phyloP scores from a whole-genome alignment of 2,329 filamentous ascomycete species.

The Hypoxylon sp. region DNA sequence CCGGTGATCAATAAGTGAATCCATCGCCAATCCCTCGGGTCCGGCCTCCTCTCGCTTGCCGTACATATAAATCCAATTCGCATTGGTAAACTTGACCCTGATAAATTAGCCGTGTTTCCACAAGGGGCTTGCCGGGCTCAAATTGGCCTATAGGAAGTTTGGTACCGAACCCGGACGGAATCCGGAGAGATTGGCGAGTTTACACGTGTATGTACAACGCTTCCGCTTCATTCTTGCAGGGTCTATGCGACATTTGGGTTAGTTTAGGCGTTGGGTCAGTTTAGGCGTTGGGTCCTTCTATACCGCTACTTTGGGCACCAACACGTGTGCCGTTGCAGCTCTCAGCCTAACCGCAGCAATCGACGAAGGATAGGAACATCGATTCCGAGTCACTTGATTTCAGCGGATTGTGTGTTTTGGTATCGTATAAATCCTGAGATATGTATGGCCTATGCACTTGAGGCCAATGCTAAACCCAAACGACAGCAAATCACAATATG shows the following conservation, averaged over 20 bases:
- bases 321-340: constrained; percentile 35
- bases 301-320: constrained; percentile 40
- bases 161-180: constrained; percentile 7
- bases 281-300: constrained; percentile 23
- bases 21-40: constrained; percentile 25
- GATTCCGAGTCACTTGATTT: constrained; percentile 23
- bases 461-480: constrained; percentile 17
- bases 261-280: constrained; percentile 23
- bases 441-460: constrained; percentile 14
- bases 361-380: constrained; percentile 13
- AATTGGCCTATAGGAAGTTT: constrained; percentile 32
- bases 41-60: constrained; percentile 14
- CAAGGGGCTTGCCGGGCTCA: constrained; percentile 21
- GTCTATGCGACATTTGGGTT: constrained; percentile 21
- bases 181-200: constrained; percentile 39
- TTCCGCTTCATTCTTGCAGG: constrained; percentile 11
- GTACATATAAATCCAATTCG: constrained; percentile 14
- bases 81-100: constrained; percentile 30
- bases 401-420: constrained; percentile 13
- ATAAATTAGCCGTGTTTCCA: constrained; percentile 25
- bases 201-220: constrained; percentile 43
- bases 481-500: constrained; percentile 27
- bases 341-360: constrained; percentile 21
- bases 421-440: constrained; percentile 26
- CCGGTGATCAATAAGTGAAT: constrained; percentile 15